Evolutionary conservation across 2,329 filamentous ascomycete species (phyloP), one percentile per base, ranked within the genome.

Genomic region (Sordariomycetes sp.): DNA sequence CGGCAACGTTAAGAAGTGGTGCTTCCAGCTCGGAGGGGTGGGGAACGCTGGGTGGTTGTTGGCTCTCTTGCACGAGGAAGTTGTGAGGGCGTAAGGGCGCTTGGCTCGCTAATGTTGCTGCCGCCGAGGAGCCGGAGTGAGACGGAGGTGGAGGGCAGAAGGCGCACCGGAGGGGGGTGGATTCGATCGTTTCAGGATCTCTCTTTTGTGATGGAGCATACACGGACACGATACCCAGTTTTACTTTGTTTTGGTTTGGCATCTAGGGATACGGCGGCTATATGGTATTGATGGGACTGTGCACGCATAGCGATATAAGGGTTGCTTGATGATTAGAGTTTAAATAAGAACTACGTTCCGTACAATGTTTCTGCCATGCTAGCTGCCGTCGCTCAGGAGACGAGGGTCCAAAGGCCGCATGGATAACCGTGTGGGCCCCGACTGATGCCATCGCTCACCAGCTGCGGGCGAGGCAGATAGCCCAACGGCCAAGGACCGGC

Each of bases 1-100:
- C 10, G 81, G 81, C 24, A 78, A 75, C 60, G 79, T 85, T 59
- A 81, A 77, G 65, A 84, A 83, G 70, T 85, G 81, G 81, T 85
- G 81, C 63, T 83, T 85, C 70, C 81, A 84, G 69, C 83, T 79
- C 62, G 73, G 72, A 53, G 82, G 73, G 50, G 76, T 74, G 12
- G 69, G 72, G 22, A 77, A 82, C 69, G 80, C 81, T 20, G 71
- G 70, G 61, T 82, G 79, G 78, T 79, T 84, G 55, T 75, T 79
- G 64, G 72, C 77, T 18, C 72, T 83, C 58, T 75, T 85, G 28
- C 79, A 82, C 54, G 78, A 81, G 63, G 80, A 83, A 68, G 80
- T 82, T 53, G 63, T 77, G 61, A 73, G 70, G 43, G 66, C 65
- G 25, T 74, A 58, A 25, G 32, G 2, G 35, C 28, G 5, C 20